phyloP scores from a whole-genome alignment of 805 yeast species.

The Wickerhamiella vanderwaltii region DNA sequence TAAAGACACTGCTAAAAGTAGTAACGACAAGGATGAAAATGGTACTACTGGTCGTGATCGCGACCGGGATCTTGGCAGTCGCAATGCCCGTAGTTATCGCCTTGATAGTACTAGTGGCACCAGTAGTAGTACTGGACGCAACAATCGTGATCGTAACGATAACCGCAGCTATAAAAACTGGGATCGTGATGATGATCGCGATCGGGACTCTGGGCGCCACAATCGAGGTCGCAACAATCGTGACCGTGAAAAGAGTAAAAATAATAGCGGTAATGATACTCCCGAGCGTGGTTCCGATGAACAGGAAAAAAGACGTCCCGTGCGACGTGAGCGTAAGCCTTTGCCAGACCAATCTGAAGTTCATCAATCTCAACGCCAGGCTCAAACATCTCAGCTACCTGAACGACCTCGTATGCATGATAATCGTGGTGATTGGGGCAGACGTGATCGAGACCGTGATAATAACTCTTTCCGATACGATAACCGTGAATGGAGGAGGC shows the following conservation, averaged over 20 bases:
- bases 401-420: too few species aligned
- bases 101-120: too few species aligned
- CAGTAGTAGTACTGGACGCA: too few species aligned
- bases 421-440: background rate
- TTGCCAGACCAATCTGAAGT: background rate
- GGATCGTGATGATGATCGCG: slow-evolving; percentile 1
- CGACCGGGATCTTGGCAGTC: too few species aligned
- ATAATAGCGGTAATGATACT: background rate
- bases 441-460: background rate
- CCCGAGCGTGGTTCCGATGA: background rate
- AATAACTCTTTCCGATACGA: background rate
- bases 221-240: background rate
- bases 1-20: too few species aligned
- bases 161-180: too few species aligned
- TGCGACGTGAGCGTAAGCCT: background rate
- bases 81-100: too few species aligned
- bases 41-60: too few species aligned
- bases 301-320: background rate
- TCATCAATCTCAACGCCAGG: too few species aligned
- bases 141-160: too few species aligned
- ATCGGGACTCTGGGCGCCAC: background rate
- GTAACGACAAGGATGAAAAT: too few species aligned
- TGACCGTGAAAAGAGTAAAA: background rate
- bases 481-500: background rate
- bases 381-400: too few species aligned